Conservation (phyloP, 805 yeast species). For the Metschnikowia reukaufii region DNA sequence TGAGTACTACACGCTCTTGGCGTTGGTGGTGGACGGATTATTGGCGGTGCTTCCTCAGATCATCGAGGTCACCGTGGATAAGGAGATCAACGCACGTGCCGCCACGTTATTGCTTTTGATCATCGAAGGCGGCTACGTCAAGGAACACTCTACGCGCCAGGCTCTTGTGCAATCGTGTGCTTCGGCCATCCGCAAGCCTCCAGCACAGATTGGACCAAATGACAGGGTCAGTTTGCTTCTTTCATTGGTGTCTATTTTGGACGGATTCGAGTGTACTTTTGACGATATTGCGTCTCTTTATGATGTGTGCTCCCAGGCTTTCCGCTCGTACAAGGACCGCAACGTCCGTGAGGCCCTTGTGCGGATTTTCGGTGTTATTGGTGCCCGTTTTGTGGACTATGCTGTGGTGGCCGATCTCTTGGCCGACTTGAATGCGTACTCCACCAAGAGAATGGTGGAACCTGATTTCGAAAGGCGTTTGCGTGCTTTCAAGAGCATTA, state of each 20-base stretch:
- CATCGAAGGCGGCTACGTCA: constrained; percentile 57
- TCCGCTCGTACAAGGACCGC: constrained; percentile 57
- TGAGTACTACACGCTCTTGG: constrained; percentile 46
- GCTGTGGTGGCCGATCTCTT: constrained; percentile 51
- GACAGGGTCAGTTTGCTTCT: constrained; percentile 59
- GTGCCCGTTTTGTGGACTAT: constrained; percentile 45
- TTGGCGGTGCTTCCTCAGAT: constrained; percentile 52
- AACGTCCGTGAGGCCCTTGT: constrained; percentile 63
- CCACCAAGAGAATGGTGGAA: constrained; percentile 60
- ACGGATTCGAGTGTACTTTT: constrained; percentile 52
- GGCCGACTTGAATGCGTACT: constrained; percentile 67
- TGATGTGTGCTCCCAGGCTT: constrained; percentile 53
- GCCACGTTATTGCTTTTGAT: constrained; percentile 52
- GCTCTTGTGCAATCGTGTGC: constrained; percentile 58
- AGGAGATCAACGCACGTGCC: constrained; percentile 52
- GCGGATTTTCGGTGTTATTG: constrained; percentile 59
- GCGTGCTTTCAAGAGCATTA: constrained; percentile 62
- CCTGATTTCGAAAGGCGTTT: constrained; percentile 79
- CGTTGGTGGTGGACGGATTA: constrained; percentile 58
- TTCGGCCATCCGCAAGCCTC: constrained; percentile 58
- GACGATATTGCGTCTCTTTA: constrained; percentile 51
- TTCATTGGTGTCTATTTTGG: constrained; percentile 56
- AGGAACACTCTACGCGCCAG: constrained; percentile 52
- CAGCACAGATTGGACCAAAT: constrained; percentile 47
- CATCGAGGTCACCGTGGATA: constrained; percentile 40